Conservation (phyloP, 345 rosid species). For the Brassica napus region Da-Ae NC_063437.1:4703001-4703500, state of each 20-base stretch:
- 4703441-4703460: too few relatives aligned
- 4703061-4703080: slow-evolving; percentile 7
- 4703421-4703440: not conserved
- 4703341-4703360: slow-evolving; percentile 78
- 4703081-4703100: slow-evolving; percentile 7
- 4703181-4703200: slow-evolving; percentile 88
- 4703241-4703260: slow-evolving; percentile 81
- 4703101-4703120: not conserved
- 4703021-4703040: slow-evolving; percentile 91
- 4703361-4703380: slow-evolving; percentile 81
- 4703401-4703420: slow-evolving; percentile 95
- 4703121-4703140: slow-evolving; percentile 60
- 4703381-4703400: slow-evolving; percentile 81
- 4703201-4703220: slow-evolving; percentile 84
- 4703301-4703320: not conserved
- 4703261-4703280: not conserved
- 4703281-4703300: slow-evolving; percentile 3
- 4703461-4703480: not conserved
- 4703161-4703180: slow-evolving; percentile 84
- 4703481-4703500: not conserved
- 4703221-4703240: slow-evolving; percentile 69
- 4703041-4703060: slow-evolving; percentile 87
- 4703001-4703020: slow-evolving; percentile 79
- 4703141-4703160: slow-evolving; percentile 86
- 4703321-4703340: slow-evolving; percentile 9